Percentiles rank a stretch among this genome's conserved stretches.
phyloP scores from a whole-genome alignment of 345 rosid species.

The Chamaenerion angustifolium region DNA sequence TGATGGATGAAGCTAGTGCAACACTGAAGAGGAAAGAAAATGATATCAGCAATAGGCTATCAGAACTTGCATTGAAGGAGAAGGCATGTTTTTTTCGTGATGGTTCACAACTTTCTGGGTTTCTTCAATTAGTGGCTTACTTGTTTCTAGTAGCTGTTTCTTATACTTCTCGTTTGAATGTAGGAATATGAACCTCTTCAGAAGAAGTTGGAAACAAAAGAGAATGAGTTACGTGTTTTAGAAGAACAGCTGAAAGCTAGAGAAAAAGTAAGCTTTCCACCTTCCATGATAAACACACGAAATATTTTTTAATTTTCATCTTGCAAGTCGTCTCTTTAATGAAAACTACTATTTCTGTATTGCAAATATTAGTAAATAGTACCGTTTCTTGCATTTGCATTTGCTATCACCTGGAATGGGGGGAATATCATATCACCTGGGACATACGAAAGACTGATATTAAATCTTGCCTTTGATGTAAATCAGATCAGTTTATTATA shows the following conservation, averaged over 20 bases:
- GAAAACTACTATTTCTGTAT: too few relatives aligned
- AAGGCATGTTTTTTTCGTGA: conserved; percentile 29
- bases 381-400: not conserved
- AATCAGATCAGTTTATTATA: too few relatives aligned
- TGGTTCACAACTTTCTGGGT: not conserved
- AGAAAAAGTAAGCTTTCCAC: conserved; percentile 45
- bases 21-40: conserved; percentile 57
- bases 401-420: too few relatives aligned
- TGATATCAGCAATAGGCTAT: conserved; percentile 48
- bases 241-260: conserved; percentile 76
- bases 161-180: conserved; percentile 10
- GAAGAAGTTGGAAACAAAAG: conserved; percentile 56
- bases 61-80: conserved; percentile 41
- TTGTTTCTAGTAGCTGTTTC: not conserved
- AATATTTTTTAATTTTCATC: too few relatives aligned
- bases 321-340: too few relatives aligned
- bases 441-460: too few relatives aligned
- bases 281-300: too few relatives aligned
- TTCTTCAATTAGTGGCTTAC: too few relatives aligned
- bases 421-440: too few relatives aligned
- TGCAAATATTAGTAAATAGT: too few relatives aligned
- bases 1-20: conserved; percentile 48
- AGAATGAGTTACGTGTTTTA: conserved; percentile 34
- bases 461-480: too few relatives aligned
- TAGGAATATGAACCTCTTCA: conserved; percentile 48